Evolutionary conservation across 1,139 yeast genomes (phyloP).

Genomic region (Zygoascus meyerae): DNA sequence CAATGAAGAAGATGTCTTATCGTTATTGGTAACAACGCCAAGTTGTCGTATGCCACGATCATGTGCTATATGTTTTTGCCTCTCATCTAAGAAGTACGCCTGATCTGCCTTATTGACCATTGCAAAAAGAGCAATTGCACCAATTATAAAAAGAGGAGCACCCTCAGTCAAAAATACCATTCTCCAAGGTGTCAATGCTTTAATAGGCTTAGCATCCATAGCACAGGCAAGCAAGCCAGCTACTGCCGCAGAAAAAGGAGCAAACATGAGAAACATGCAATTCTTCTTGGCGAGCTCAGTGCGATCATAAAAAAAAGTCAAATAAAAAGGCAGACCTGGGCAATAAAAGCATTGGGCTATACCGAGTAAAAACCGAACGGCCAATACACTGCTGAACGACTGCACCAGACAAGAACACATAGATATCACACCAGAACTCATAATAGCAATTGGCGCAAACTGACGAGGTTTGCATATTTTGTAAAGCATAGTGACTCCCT

Average conservation of each 20-base stretch:
- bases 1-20: constrained; percentile 16
- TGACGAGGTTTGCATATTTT: constrained; percentile 18
- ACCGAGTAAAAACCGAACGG: constrained; percentile 24
- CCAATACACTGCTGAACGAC: constrained; percentile 20
- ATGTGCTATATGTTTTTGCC: constrained; percentile 23
- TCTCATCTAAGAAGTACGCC: constrained; percentile 27
- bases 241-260: constrained; percentile 26
- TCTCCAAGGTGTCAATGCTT: constrained; percentile 29
- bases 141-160: constrained; percentile 31
- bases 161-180: constrained; percentile 39
- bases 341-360: constrained; percentile 26
- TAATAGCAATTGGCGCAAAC: constrained; percentile 22
- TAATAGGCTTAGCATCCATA: constrained; percentile 31
- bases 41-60: constrained; percentile 22
- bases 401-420: constrained; percentile 18
- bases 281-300: constrained; percentile 41
- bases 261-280: constrained; percentile 45
- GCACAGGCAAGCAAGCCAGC: constrained; percentile 29
- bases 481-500: constrained; percentile 22
- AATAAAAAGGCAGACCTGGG: constrained; percentile 30
- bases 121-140: constrained; percentile 28
- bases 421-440: constrained; percentile 24
- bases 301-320: constrained; percentile 26
- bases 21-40: constrained; percentile 17
- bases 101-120: constrained; percentile 43